Evolutionary conservation across 2,329 filamentous ascomycete species (phyloP).

Genomic region (Emergomyces orientalis): DNA sequence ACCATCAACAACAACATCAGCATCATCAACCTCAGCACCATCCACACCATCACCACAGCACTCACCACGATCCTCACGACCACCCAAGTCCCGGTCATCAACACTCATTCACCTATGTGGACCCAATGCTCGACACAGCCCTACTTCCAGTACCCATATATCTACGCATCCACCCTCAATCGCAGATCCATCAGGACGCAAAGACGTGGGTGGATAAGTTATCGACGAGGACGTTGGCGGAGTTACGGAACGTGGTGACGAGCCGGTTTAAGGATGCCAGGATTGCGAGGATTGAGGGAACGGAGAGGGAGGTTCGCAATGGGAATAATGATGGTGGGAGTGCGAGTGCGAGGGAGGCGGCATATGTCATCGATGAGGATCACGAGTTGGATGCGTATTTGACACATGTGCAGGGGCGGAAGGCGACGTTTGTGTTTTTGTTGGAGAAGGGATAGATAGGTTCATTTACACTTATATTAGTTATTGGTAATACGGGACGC

Average conservation of each 20-base stretch:
- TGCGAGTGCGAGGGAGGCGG: slow-evolving; percentile 5
- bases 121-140: slow-evolving; percentile 27
- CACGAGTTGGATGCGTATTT: slow-evolving; percentile 65
- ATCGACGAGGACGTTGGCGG: slow-evolving; percentile 47
- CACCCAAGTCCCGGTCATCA: slow-evolving; percentile 23
- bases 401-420: slow-evolving; percentile 50
- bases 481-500: neutral
- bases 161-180: slow-evolving; percentile 59
- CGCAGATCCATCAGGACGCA: slow-evolving; percentile 41
- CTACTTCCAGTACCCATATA: slow-evolving; percentile 49
- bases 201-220: slow-evolving; percentile 58
- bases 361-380: slow-evolving; percentile 52
- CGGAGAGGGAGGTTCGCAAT: slow-evolving; percentile 52
- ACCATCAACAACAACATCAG: slow-evolving; percentile 20
- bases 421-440: slow-evolving; percentile 45
- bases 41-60: neutral
- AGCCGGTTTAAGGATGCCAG: slow-evolving; percentile 52
- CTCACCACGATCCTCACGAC: neutral
- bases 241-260: slow-evolving; percentile 53
- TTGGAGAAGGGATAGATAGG: slow-evolving; percentile 2
- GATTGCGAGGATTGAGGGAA: slow-evolving; percentile 55
- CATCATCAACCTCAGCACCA: slow-evolving; percentile 13
- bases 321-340: slow-evolving; percentile 41
- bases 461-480: neutral
- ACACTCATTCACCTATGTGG: slow-evolving; percentile 29